These are phyloP conservation scores for Priceomyces medius DNA, from an alignment of 805 yeast species.

Conservation along the genomic window DNA sequence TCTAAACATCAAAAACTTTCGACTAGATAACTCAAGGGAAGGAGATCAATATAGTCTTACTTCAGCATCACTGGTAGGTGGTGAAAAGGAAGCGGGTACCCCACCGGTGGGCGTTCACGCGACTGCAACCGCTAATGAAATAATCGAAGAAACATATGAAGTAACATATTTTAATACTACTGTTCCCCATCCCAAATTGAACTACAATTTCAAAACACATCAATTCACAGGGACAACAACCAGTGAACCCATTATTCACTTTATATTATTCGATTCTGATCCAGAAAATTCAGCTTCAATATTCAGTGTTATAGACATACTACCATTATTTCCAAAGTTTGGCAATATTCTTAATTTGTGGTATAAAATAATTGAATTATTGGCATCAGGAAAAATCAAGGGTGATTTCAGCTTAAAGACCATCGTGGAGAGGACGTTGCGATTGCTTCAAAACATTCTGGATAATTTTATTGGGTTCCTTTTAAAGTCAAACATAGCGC, in stretches of 20 bases:
- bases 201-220: constrained; percentile 45
- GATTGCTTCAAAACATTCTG: constrained; percentile 55
- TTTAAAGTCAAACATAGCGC: constrained; percentile 60
- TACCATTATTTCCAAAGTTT: constrained; percentile 39
- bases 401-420: constrained; percentile 19
- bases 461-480: constrained; percentile 68
- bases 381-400: constrained; percentile 11
- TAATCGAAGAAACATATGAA: constrained; percentile 1
- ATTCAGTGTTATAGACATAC: constrained; percentile 20
- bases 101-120: too few relatives aligned
- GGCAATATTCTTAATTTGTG: constrained; percentile 25
- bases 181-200: constrained; percentile 38
- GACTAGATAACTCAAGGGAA: constrained; percentile 9
- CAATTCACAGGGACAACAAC: constrained; percentile 50
- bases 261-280: constrained; percentile 42
- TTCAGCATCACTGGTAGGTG: too few relatives aligned
- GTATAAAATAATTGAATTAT: constrained; percentile 9
- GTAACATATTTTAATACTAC: constrained; percentile 25
- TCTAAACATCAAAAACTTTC: constrained; percentile 38
- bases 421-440: constrained; percentile 50
- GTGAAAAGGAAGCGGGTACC: too few relatives aligned
- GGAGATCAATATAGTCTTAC: background rate
- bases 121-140: background rate
- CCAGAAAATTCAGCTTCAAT: constrained; percentile 14
- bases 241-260: constrained; percentile 74